phyloP scores from a whole-genome alignment of 345 rosid genomes.

The Crucihimalaya himalaica region DNA sequence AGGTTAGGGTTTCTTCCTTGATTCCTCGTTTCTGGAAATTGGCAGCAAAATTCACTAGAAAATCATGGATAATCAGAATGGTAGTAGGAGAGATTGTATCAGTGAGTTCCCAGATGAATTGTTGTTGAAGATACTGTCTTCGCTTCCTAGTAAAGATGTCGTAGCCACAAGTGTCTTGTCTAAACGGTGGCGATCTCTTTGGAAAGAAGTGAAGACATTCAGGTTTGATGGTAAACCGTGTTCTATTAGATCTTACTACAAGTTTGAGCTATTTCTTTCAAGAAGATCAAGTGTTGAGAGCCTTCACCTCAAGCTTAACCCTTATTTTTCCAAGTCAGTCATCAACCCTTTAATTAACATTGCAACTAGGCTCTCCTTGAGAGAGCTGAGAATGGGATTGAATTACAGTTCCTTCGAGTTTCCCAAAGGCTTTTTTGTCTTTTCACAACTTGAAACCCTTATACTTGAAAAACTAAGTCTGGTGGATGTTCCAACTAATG shows the following conservation, averaged over 20 bases:
- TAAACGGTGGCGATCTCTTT: conserved; percentile 14
- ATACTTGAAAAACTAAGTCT: conserved; percentile 2
- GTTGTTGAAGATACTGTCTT: conserved; percentile 2
- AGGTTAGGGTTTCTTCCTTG: no score
- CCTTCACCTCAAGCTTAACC: not conserved
- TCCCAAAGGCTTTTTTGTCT: not conserved
- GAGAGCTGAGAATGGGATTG: conserved; percentile 7
- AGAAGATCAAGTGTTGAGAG: not conserved
- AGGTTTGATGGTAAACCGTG: not conserved
- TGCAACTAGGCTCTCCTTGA: not conserved
- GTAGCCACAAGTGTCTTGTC: conserved; percentile 6
- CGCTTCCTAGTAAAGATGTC: not conserved
- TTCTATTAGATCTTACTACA: not conserved
- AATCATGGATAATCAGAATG: not conserved
- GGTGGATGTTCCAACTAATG: conserved; percentile 9
- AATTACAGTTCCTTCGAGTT: not conserved
- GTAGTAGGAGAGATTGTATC: not conserved
- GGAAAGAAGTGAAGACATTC: not conserved
- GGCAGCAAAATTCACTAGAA: no score
- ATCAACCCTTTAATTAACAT: not conserved
- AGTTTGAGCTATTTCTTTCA: not conserved
- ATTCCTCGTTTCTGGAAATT: no score
- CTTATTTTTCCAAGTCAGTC: rapidly evolving
- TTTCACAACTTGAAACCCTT: not conserved
- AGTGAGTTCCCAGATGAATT: conserved; percentile 13